Evolutionary conservation across 345 rosid genomes (phyloP), one percentile per base, ranked within the genome.

Genomic region (Moringa oleifera): DNA sequence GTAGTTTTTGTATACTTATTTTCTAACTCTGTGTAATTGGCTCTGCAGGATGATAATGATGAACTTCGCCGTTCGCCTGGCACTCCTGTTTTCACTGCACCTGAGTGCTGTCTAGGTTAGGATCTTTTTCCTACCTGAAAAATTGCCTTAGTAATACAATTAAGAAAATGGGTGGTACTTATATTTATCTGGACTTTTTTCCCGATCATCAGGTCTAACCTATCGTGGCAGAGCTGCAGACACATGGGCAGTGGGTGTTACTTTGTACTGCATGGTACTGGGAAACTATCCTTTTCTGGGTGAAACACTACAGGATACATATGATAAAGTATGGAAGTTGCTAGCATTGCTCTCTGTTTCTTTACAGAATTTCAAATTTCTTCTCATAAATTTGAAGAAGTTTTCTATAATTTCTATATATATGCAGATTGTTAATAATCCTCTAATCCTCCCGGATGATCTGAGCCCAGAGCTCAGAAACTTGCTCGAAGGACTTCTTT

Each of bases 41-140:
- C 57, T 65, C 11, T 54, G 69, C 76, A 91, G 99, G 95, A 87
- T 81, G 91, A 85, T 65, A 81, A 88, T 72, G 99, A 95, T 79
- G 91, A 85, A 72, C 97, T 95, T 65, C 91, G 96, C 23, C 82
- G 97, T 12, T 95, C 99, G 67, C 99, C 99, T 16, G 99, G 99
- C 60, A 95, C 99, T 52, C 99, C 99, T 59, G 99, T 95, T 73
- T 95, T 89, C 79, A 95, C 99, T 67, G 99, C 99, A 50, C 99
- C 97, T 6, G 99, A 95, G 77, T 95, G 99, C 71, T 90, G 97
- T 77, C 73, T 88, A 69, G 97, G 97, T 94, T 61, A 70, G 77
- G 50, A 36, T 64, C 59, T 70, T 16, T 25, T 22, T 50, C 23
- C 57, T 23, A 55, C 11, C 50, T 62, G 18, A 55, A 46, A 25